phyloP scores from a whole-genome alignment of 1,284 basidiomycete species.

The Ceratobasidium sp. region DNA sequence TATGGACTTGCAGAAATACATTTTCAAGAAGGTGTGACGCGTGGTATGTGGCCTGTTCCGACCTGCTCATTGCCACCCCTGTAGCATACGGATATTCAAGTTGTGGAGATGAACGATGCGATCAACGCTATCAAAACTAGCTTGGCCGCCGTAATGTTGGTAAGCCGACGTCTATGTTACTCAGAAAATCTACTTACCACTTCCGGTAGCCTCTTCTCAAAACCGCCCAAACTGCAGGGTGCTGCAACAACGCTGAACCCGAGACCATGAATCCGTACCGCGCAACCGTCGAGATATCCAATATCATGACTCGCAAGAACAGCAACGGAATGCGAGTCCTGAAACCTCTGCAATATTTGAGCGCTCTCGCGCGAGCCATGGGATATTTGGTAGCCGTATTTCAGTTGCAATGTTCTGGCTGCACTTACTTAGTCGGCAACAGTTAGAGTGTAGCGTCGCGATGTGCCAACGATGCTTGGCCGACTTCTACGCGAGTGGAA shows the following conservation, averaged over 20 bases:
- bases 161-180: constrained; percentile 56
- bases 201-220: constrained; percentile 50
- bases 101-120: constrained; percentile 40
- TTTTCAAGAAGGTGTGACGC: constrained; percentile 84
- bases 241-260: constrained; percentile 40
- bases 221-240: constrained; percentile 50
- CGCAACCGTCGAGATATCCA: constrained; percentile 18
- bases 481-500: constrained; percentile 55
- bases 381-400: constrained; percentile 72
- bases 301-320: constrained; percentile 43
- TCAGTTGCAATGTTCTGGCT: background rate
- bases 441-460: constrained; percentile 85
- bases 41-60: background rate
- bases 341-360: constrained; percentile 60
- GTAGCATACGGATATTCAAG: constrained; percentile 43
- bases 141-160: constrained; percentile 76
- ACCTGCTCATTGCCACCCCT: background rate
- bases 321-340: constrained; percentile 21
- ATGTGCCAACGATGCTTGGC: constrained; percentile 77
- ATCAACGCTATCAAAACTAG: constrained; percentile 55
- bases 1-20: constrained; percentile 86
- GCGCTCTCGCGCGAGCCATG: constrained; percentile 78
- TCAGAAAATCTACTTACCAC: constrained; percentile 30
- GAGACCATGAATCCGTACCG: constrained; percentile 42
- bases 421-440: constrained; percentile 16